Evolutionary conservation across 192 early-diverging fungal species (phyloP).

Genomic region (Gigaspora rosea): DNA sequence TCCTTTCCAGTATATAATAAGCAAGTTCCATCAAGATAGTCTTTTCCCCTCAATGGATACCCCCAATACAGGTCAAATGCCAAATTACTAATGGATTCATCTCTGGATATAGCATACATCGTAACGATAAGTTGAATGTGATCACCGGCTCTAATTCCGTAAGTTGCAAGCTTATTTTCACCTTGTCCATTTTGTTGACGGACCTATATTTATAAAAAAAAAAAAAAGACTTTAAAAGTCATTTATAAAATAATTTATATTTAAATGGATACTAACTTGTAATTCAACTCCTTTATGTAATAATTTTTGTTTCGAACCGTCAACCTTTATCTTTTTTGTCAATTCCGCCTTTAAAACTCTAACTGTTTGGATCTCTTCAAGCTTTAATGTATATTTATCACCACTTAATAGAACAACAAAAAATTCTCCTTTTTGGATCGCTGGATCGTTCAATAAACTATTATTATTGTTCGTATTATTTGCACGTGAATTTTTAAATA

Average conservation of each 20-base stretch:
- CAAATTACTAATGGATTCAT: not conserved
- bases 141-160: slow-evolving; percentile 26
- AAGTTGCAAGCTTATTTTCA: not conserved
- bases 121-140: slow-evolving; percentile 29
- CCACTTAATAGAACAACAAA: slow-evolving; percentile 31
- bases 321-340: not conserved
- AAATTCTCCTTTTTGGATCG: slow-evolving; percentile 1
- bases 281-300: slow-evolving; percentile 24
- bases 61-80: slow-evolving; percentile 28
- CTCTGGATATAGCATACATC: slow-evolving; percentile 23
- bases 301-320: slow-evolving; percentile 30
- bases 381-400: not conserved
- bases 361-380: not conserved
- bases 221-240: not conserved
- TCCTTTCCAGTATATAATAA: slow-evolving; percentile 7
- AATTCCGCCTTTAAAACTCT: not conserved
- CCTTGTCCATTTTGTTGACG: too few relatives aligned
- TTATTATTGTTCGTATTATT: not conserved
- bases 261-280: slow-evolving; percentile 2
- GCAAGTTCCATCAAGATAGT: slow-evolving; percentile 35
- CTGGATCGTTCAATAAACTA: not conserved
- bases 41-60: not conserved
- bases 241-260: not conserved
- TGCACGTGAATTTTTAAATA: not conserved
- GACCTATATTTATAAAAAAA: not conserved